Base-by-base conservation (phyloP, 2,329 filamentous ascomycete species). In the Gliomastix tumulicola region DNA sequence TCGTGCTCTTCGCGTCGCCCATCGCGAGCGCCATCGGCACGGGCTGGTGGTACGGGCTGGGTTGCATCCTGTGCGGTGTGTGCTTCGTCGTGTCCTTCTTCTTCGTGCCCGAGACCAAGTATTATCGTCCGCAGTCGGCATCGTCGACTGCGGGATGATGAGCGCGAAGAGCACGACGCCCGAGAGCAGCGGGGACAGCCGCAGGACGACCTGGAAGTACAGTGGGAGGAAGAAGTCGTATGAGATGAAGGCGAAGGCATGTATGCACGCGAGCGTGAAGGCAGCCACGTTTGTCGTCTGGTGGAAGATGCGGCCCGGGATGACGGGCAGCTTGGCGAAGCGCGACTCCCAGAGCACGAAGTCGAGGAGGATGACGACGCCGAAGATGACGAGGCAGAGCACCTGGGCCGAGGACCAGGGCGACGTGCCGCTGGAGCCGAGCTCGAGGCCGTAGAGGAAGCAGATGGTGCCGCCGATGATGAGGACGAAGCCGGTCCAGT, bases 181-280 rank as follows among this genome's bases (percentile, higher is more conserved):
- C 0, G 69, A 76, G n/a, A 57, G 62, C 18, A 75, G 57, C 2
- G 73, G 71, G 0, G 65, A 63, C 5, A 69, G 68, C 37, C 61
- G 63, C 10, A 71, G 63, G 2, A 71, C 74, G 3, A 70, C 66
- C 49, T 82, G 77, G 30, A 80, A 71, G 53, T 71, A 81, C 0
- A 82, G 61, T 0, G 78, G 77, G 17, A 81, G 60, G 45, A 77
- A 81, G 51, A 77, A 81, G 38, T 74, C 71, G 11, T 61, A 65
- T 0, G 63, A 66, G 9, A 79, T 76, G 52, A 75, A 76, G 8
- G 69, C 66, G 51, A 74, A 50, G 21, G 51, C 52, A 40, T 60
- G 56, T 8, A 53, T 37, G 35, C 54, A 56, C 10, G 45, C 37
- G 6, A 54, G 36, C 8, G 27, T 33, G n/a, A 76, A 59, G 1